These are phyloP conservation scores for Neobulgaria alba DNA, from an alignment of 2,329 filamentous ascomycete genomes.

Conservation along the genomic window DNA sequence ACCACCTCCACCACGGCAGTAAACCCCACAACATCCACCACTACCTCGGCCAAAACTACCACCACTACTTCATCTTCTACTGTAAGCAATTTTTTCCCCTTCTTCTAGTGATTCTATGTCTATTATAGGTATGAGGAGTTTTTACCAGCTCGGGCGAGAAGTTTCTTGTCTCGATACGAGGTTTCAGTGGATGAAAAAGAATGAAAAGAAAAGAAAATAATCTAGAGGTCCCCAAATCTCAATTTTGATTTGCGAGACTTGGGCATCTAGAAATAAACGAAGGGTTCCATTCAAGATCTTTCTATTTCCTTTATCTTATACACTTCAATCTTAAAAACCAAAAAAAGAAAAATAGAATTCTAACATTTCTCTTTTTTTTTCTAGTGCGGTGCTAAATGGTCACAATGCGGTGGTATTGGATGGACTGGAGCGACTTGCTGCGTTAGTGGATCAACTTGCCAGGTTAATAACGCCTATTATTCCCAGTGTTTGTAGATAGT, in stretches of 20 bases:
- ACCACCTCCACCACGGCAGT: not conserved
- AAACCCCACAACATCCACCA: not conserved
- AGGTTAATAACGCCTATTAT: not conserved
- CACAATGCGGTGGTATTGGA: not conserved
- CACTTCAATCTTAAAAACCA: not conserved
- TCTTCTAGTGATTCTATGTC: too few relatives aligned
- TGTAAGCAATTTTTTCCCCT: not conserved
- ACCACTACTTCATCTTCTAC: not conserved
- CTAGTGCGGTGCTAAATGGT: slow-evolving; percentile 1
- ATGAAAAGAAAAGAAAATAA: too few relatives aligned
- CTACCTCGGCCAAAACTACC: not conserved
- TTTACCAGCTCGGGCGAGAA: too few relatives aligned
- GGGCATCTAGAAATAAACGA: too few relatives aligned
- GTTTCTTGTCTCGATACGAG: too few relatives aligned
- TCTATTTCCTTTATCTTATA: not conserved
- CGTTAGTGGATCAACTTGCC: not conserved
- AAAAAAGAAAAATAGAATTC: too few relatives aligned
- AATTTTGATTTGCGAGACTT: not conserved
- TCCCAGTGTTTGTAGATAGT: slow-evolving; percentile 1
- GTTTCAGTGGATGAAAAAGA: too few relatives aligned
- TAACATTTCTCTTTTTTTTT: not conserved
- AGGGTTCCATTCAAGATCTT: too few relatives aligned
- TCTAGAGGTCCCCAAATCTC: too few relatives aligned
- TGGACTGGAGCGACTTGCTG: not conserved
- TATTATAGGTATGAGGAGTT: too few relatives aligned